Evolutionary conservation across 495 filamentous ascomycete genomes (phyloP), one percentile per base, ranked within the genome.

Genomic region (Acidomyces sp.): DNA sequence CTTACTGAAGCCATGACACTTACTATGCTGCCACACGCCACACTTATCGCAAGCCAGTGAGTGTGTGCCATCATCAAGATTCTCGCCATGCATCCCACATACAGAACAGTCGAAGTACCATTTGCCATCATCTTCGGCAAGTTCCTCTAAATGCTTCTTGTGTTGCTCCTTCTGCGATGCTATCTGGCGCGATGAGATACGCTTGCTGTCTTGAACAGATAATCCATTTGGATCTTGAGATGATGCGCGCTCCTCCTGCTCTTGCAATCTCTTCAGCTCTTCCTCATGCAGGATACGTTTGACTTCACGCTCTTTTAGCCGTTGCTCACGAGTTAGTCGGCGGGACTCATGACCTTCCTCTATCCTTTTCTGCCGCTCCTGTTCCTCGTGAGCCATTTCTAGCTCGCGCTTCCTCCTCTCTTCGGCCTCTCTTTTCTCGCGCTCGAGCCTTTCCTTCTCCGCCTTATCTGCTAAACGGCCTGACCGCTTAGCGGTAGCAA

Each of bases 21-120:
- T 79, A 65, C 82, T 88, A 52, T 95, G 90, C 55, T 95, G 88
- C 90, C 90, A 97, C 15, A 93, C 77, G 55, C 81, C 90, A 67
- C 90, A 97, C 34, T 70, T 78, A 53, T 96, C 90, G 57, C 90
- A 97, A n/a, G 86, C 80, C 43, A 97, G 74, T 55, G 82, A 93
- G 57, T 93, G 84, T 1, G 82, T 78, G 34, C 90, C 90, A 51
- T 95, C 90, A 49, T 95, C 88, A 49, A 80, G 39, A 48, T 93
- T 78, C 52, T 90, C 77, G 28, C 90, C 88, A 58, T 93, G 77
- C 20, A 81, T 71, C 19, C 85, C 85, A 59, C 90, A 97, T 11
- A 80, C 71, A 19, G 73, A 68, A 59, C 90, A 97, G 54, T 96
- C 90, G 55, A 97, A 96, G 22, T 85, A 69, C 90, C 90, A 95